Evolutionary conservation across 768 basidiomycete genomes (phyloP).

Genomic region (Imleria badia): DNA sequence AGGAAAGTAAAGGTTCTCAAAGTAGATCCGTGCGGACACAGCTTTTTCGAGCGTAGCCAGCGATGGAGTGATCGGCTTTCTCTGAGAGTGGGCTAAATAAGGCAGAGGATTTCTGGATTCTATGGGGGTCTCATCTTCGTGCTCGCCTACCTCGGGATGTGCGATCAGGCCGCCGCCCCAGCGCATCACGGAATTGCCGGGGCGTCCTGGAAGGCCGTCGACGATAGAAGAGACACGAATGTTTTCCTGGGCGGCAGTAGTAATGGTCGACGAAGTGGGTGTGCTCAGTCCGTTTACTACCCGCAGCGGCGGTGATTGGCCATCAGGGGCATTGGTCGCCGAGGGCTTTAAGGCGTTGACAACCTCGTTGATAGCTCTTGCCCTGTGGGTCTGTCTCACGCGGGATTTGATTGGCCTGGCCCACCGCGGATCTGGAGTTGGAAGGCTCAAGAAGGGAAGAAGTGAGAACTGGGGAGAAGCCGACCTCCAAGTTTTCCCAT

Average conservation of each 20-base stretch:
- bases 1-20: conserved; percentile 87
- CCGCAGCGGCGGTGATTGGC: conserved; percentile 55
- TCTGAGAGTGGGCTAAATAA: conserved; percentile 39
- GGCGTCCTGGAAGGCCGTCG: conserved; percentile 52
- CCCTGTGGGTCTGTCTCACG: conserved; percentile 65
- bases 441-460: conserved; percentile 24
- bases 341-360: conserved; percentile 68
- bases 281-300: conserved; percentile 80
- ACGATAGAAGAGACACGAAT: conserved; percentile 42
- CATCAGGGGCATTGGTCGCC: conserved; percentile 41
- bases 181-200: conserved; percentile 59
- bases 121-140: conserved; percentile 43
- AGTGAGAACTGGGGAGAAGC: conserved; percentile 23
- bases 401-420: conserved; percentile 83
- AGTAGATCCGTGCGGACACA: conserved; percentile 89
- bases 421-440: conserved; percentile 76
- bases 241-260: conserved; percentile 75
- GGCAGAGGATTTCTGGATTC: conserved; percentile 24
- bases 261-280: conserved; percentile 67
- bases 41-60: conserved; percentile 92
- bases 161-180: conserved; percentile 60
- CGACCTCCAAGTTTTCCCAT: conserved; percentile 85
- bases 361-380: conserved; percentile 73
- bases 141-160: conserved; percentile 67
- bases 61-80: conserved; percentile 75